Percentiles rank a stretch among this genome's conserved stretches.
Conservation (phyloP, 805 yeast genomes). For the Saccharomycopsis javanensis region DNA sequence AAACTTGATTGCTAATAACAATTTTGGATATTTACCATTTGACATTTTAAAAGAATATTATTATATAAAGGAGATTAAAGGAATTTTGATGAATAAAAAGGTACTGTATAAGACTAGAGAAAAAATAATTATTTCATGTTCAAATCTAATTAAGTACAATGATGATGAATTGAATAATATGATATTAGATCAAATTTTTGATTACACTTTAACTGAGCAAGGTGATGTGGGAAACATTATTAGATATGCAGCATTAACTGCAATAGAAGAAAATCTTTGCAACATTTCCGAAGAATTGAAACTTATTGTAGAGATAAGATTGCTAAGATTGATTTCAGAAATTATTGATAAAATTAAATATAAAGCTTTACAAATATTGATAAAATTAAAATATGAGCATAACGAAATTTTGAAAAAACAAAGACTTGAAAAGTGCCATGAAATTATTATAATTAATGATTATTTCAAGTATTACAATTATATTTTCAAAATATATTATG, state of each 20-base stretch:
- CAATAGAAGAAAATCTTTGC: constrained; percentile 28
- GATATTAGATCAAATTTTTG: constrained; percentile 44
- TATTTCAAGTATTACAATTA: constrained; percentile 12
- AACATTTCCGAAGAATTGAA: constrained; percentile 17
- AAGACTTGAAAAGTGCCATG: constrained; percentile 5
- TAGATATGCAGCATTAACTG: constrained; percentile 39
- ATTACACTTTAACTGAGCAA: constrained; percentile 66
- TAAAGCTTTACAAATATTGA: constrained; percentile 31
- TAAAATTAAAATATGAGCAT: constrained; percentile 19
- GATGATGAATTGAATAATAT: constrained; percentile 5
- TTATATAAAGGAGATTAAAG: constrained; percentile 24
- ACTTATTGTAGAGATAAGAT: constrained; percentile 25
- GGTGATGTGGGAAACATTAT: constrained; percentile 90
- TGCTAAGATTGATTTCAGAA: constrained; percentile 55
- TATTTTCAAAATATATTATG: constrained; percentile 13
- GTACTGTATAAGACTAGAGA: constrained; percentile 26
- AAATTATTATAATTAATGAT: background rate
- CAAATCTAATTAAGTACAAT: background rate
- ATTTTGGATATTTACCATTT: constrained; percentile 26
- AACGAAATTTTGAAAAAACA: background rate
- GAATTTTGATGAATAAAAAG: constrained; percentile 23
- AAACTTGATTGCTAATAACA: constrained; percentile 30
- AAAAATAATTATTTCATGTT: constrained; percentile 5
- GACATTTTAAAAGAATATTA: constrained; percentile 12
- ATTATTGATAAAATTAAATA: constrained; percentile 45